phyloP scores from a whole-genome alignment of 2,329 filamentous ascomycete genomes.

The Nothophaeocryptopus gaeumannii region DNA sequence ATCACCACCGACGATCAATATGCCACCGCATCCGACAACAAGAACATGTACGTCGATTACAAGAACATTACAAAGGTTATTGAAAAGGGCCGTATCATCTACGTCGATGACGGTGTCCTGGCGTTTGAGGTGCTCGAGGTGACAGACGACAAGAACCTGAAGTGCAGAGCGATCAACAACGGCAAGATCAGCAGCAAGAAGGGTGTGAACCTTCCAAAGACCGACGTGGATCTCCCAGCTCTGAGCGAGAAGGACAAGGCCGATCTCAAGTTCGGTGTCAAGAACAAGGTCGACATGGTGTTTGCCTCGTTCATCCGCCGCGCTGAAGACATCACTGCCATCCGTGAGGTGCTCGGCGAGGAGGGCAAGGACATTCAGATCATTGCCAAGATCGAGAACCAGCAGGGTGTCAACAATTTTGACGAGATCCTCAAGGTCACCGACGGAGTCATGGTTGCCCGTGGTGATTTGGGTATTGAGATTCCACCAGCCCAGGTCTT shows the following conservation, averaged over 20 bases:
- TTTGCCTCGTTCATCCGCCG: constrained; percentile 98
- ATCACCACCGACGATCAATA: constrained; percentile 96
- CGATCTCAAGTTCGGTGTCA: constrained; percentile 91
- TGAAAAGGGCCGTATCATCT: constrained; percentile 83
- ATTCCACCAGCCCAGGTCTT: constrained; percentile 98
- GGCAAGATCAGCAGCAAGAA: constrained; percentile 98
- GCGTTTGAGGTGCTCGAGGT: constrained; percentile 91
- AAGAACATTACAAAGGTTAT: constrained; percentile 99
- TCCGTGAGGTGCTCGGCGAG: constrained; percentile 85
- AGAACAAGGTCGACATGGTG: constrained; percentile 98
- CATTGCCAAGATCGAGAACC: constrained; percentile 99
- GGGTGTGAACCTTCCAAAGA: constrained; percentile 98
- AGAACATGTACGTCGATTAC: constrained; percentile 99
- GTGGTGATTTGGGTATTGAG: constrained; percentile 97
- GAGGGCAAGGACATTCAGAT: constrained; percentile 97
- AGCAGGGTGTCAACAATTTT: constrained; percentile 99
- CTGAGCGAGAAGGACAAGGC: constrained; percentile 97
- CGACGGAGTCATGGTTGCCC: constrained; percentile 99
- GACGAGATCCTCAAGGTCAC: constrained; percentile 93
- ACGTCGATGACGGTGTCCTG: constrained; percentile 96
- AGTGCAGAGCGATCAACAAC: constrained; percentile 88
- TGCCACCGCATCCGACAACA: constrained; percentile 74
- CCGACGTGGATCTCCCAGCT: constrained; percentile 94
- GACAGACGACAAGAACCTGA: constrained; percentile 83
- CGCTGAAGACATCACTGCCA: constrained; percentile 86